Evolutionary conservation across 495 filamentous ascomycete species (phyloP).

Genomic region (Polyplosphaeria fusca): DNA sequence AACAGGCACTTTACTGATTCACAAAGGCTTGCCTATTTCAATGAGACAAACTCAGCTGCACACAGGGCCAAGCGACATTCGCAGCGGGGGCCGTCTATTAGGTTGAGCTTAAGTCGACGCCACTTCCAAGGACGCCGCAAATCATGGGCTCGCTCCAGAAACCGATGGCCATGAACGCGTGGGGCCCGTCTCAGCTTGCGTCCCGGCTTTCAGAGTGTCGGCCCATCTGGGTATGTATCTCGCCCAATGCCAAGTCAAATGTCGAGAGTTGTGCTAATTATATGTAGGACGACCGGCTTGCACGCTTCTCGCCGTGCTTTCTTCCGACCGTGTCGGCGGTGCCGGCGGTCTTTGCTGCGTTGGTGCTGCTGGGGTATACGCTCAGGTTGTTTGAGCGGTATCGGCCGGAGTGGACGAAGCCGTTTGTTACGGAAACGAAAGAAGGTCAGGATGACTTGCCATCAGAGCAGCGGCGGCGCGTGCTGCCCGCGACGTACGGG

Average conservation of each 20-base stretch:
- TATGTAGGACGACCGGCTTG: slow-evolving; percentile 49
- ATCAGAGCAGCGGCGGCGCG: slow-evolving; percentile 32
- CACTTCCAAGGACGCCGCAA: no score
- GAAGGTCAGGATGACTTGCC: slow-evolving; percentile 36
- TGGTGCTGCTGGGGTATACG: slow-evolving; percentile 44
- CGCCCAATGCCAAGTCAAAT: neutral
- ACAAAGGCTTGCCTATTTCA: no score
- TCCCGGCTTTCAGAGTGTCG: slow-evolving; percentile 4
- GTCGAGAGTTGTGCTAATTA: neutral
- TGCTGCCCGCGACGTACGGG: slow-evolving; percentile 36
- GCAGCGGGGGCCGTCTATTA: no score
- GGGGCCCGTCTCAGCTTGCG: neutral
- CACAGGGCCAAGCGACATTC: no score
- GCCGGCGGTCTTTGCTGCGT: slow-evolving; percentile 45
- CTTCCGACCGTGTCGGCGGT: slow-evolving; percentile 48
- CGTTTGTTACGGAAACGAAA: slow-evolving; percentile 50
- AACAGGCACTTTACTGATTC: no score
- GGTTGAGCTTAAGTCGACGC: no score
- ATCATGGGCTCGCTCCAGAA: slow-evolving; percentile 17
- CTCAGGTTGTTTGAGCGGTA: slow-evolving; percentile 33
- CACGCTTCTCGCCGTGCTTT: slow-evolving; percentile 49
- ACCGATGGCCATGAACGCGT: slow-evolving; percentile 1
- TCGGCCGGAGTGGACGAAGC: slow-evolving; percentile 49
- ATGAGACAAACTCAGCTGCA: no score
- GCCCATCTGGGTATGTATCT: slow-evolving; percentile 25